These are phyloP conservation scores for Volvox carteri DNA, from an alignment of 163 green algal species.

Conservation along the genomic window DNA sequence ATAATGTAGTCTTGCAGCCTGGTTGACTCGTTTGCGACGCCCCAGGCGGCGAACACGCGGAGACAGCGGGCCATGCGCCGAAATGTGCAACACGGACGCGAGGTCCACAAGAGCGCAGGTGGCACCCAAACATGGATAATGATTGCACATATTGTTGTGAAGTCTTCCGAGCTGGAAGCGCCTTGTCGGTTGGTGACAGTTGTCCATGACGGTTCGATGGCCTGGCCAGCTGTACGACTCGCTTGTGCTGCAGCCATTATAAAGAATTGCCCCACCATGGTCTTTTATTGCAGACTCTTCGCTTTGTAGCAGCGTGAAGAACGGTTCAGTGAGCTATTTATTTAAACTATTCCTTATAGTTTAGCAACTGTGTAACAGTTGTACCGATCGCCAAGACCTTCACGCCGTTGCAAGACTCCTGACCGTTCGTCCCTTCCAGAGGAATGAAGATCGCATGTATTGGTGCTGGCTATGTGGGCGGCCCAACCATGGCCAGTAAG, in stretches of 20 bases:
- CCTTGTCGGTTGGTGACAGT: too few relatives aligned
- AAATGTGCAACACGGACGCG: not conserved
- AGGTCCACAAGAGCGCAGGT: too few relatives aligned
- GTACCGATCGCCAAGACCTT: too few relatives aligned
- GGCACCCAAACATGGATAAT: not conserved
- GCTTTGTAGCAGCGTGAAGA: too few relatives aligned
- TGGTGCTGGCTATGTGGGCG: conserved; percentile 95
- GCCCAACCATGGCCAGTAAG: conserved; percentile 89
- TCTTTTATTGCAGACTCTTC: too few relatives aligned
- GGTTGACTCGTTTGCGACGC: not conserved
- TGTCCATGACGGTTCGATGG: too few relatives aligned
- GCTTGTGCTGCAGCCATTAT: not conserved
- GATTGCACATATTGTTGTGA: not conserved
- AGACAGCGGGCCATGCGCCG: not conserved
- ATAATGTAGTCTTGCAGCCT: not conserved
- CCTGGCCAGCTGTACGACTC: not conserved
- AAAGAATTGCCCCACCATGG: too few relatives aligned
- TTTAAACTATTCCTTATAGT: not conserved
- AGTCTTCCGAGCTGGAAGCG: not conserved
- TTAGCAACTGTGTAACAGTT: not conserved
- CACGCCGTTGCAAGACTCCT: not conserved
- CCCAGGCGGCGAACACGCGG: not conserved
- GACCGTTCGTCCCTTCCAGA: not conserved
- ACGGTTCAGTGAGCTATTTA: too few relatives aligned
- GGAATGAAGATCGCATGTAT: conserved; percentile 93